Conservation (phyloP, 768 basidiomycete species). For the Kwoniella mangroviensis region DNA sequence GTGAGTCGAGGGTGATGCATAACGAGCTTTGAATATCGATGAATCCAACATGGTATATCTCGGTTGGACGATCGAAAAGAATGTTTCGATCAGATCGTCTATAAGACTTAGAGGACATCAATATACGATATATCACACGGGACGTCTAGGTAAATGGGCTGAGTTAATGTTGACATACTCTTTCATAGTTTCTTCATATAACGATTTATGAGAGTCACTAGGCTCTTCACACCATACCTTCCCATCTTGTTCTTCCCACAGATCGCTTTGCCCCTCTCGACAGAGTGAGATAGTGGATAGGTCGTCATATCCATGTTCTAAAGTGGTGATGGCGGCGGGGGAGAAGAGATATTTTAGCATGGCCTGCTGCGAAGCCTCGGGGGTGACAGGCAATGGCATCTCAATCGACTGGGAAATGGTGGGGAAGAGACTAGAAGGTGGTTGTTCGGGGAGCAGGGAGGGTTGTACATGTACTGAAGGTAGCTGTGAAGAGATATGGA, state of each 20-base stretch:
- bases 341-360: constrained; percentile 56
- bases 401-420: too few relatives aligned
- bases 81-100: constrained; percentile 90
- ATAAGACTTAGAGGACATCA: constrained; percentile 69
- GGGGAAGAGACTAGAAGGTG: neutral
- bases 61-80: constrained; percentile 80
- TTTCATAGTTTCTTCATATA: constrained; percentile 74
- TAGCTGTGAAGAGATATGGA: neutral
- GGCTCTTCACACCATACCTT: constrained; percentile 45
- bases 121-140: neutral
- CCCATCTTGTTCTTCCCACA: constrained; percentile 46
- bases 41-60: constrained; percentile 82
- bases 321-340: constrained; percentile 39
- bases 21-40: constrained; percentile 73
- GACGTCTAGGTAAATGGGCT: constrained; percentile 17
- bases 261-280: constrained; percentile 29
- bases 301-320: constrained; percentile 50
- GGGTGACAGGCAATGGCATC: neutral
- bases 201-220: constrained; percentile 69
- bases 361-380: constrained; percentile 17
- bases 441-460: neutral
- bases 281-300: constrained; percentile 34
- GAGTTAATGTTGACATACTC: constrained; percentile 69
- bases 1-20: constrained; percentile 59
- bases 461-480: neutral